Evolutionary conservation across 1,284 basidiomycete species (phyloP), one percentile per base, ranked within the genome.

Genomic region (Trichosporon sp.): DNA sequence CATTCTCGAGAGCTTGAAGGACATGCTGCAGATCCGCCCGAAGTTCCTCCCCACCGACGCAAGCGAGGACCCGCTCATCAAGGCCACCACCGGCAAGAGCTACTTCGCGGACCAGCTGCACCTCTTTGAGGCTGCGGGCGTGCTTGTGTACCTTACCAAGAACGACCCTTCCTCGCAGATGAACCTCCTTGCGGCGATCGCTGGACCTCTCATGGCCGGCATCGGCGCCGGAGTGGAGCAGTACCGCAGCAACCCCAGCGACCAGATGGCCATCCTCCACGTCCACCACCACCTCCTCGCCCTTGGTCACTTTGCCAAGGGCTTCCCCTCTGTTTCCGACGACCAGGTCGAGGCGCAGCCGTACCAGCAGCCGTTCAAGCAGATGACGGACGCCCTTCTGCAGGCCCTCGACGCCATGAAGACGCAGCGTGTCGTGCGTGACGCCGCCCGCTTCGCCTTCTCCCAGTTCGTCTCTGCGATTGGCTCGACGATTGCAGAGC

Each of bases 231-330:
- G 87, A 74, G 84, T 94, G 56, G 89, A 90, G 74, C 66, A 68
- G 44, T 77, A 75, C 64, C 70, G 75, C n/a, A 74, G 67, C 15
- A 85, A 86, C 18, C 62, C 67, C 7, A 68, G 60, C 60, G 66
- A 74, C 38, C 70, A 70, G 29, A 81, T 90, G 62, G 87, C 91
- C 5, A 89, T 98, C 73, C 86, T 98, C 62, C 90, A 90, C 79
- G 89, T 95, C n/a, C 97, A 99, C 78, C 96, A 99, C 83, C 87
- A 92, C 74, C 92, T 99, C 78, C 92, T 98, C 88, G 96, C 95
- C 1, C 86, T 98, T 13, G 95, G 95, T 18, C 93, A 93, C 77
- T 89, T 99, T 66, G 92, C 95, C 62, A 98, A 98, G 84, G 98
- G 98, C 8, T 99, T 99, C 85, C 97, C 97, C 0, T 91, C 93